Percentiles rank a stretch among this genome's conserved stretches.
phyloP scores from a whole-genome alignment of 805 yeast species.

The Blastobotrys americana region DNA sequence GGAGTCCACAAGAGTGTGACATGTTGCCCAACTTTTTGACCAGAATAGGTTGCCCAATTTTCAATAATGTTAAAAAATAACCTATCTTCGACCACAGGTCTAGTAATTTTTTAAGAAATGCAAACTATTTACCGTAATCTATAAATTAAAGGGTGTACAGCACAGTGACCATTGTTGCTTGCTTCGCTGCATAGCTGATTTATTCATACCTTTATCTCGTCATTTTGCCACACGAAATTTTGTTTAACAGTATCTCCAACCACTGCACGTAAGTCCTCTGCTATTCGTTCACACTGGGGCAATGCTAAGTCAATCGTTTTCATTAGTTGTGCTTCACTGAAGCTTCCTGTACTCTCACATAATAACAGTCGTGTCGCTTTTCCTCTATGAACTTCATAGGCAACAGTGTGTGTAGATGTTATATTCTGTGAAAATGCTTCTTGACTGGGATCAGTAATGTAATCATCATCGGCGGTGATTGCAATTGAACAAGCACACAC shows the following conservation, averaged over 20 bases:
- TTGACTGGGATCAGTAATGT: conserved; percentile 39
- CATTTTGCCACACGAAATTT: conserved; percentile 55
- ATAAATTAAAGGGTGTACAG: no score
- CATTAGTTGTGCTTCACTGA: conserved; percentile 50
- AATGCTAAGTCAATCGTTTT: conserved; percentile 48
- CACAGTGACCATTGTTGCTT: no score
- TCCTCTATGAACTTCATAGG: conserved; percentile 47
- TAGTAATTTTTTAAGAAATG: no score
- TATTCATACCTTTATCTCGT: no score
- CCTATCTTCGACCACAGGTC: no score
- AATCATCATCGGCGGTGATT: conserved; percentile 26
- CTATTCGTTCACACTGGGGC: conserved; percentile 39
- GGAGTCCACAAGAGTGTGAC: background rate
- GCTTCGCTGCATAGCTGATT: no score
- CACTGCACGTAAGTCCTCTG: conserved; percentile 39
- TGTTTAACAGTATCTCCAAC: conserved; percentile 42
- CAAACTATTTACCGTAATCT: no score
- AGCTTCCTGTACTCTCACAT: conserved; percentile 66
- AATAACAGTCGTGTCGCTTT: conserved; percentile 51
- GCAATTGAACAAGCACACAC: conserved; percentile 52
- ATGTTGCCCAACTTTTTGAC: no score
- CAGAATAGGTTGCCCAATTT: no score
- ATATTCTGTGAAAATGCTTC: conserved; percentile 36
- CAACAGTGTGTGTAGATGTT: conserved; percentile 57
- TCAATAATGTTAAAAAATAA: no score